These are phyloP conservation scores for Nannizzia gypsea DNA, from an alignment of 2,329 filamentous ascomycete species.

Conservation along the genomic window DNA sequence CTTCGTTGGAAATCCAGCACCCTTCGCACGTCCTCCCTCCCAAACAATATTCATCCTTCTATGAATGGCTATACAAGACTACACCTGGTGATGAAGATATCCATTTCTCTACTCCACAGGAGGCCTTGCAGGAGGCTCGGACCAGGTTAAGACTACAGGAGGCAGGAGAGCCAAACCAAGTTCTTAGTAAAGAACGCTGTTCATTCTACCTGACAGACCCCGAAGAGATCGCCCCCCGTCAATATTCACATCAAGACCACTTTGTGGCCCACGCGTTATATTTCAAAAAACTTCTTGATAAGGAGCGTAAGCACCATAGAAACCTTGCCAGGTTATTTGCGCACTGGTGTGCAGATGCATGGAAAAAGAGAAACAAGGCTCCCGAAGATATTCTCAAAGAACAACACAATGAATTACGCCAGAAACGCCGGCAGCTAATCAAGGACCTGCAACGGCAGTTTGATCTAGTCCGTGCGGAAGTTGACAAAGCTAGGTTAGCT, in stretches of 20 bases:
- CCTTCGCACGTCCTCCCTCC: conserved; percentile 39
- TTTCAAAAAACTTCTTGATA: conserved; percentile 66
- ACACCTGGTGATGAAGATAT: conserved; percentile 35
- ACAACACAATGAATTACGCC: conserved; percentile 53
- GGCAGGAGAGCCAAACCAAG: conserved; percentile 61
- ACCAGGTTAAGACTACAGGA: conserved; percentile 58
- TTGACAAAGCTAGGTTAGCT: conserved; percentile 44
- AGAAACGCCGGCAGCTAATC: conserved; percentile 60
- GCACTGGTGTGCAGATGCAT: conserved; percentile 36
- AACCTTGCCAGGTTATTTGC: conserved; percentile 68
- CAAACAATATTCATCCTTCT: conserved; percentile 40
- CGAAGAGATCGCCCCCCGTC: conserved; percentile 59
- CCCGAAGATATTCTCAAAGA: conserved; percentile 72
- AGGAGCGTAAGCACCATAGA: conserved; percentile 67
- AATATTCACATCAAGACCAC: conserved; percentile 83
- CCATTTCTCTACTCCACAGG: conserved; percentile 43
- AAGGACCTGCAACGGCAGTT: conserved; percentile 52
- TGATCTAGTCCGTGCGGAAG: conserved; percentile 46
- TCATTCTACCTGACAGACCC: conserved; percentile 62
- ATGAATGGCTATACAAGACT: conserved; percentile 53
- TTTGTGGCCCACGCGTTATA: conserved; percentile 66
- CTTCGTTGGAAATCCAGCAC: conserved; percentile 40
- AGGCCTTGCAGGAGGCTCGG: conserved; percentile 55
- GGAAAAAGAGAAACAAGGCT: conserved; percentile 32
- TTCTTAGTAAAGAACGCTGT: conserved; percentile 59